Percentiles rank a stretch among this genome's conserved stretches.
These are phyloP conservation scores for Fusarium begoniae DNA, from an alignment of 2,329 filamentous ascomycete species.

Conservation along the genomic window DNA sequence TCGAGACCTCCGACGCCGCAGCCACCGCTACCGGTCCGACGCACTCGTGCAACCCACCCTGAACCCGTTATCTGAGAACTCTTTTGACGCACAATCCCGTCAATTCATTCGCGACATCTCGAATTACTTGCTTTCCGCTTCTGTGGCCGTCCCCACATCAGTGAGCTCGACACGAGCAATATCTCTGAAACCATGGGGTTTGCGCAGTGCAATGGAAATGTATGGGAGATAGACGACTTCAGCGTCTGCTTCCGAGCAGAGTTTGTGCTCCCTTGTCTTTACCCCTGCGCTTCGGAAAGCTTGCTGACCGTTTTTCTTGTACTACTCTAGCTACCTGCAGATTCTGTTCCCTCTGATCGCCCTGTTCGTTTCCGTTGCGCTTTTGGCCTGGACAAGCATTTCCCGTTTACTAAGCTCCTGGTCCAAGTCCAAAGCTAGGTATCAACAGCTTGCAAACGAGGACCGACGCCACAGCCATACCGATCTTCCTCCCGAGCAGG, in stretches of 20 bases:
- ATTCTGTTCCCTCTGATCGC: conserved; percentile 80
- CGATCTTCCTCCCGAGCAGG: conserved; percentile 59
- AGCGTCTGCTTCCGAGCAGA: conserved; percentile 71
- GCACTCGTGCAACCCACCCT: conserved; percentile 27
- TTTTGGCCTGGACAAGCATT: conserved; percentile 68
- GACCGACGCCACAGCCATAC: conserved; percentile 58
- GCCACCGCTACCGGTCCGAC: conserved; percentile 31
- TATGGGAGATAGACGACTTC: conserved; percentile 73
- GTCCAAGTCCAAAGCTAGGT: conserved; percentile 58
- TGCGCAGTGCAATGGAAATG: conserved; percentile 64
- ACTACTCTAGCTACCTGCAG: conserved; percentile 56
- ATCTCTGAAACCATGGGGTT: conserved; percentile 54
- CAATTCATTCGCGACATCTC: conserved; percentile 8
- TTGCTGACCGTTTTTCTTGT: conserved; percentile 25
- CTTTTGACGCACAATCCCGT: not conserved
- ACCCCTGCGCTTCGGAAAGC: not conserved
- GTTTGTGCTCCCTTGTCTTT: conserved; percentile 57
- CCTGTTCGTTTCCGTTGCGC: conserved; percentile 74
- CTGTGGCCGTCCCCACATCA: conserved; percentile 15
- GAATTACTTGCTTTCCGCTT: conserved; percentile 13
- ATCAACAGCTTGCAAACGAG: conserved; percentile 63
- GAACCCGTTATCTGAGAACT: conserved; percentile 1
- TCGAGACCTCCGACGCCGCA: conserved; percentile 24
- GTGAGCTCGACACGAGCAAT: conserved; percentile 27
- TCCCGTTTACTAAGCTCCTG: conserved; percentile 61